Conservation (phyloP, 768 basidiomycete species). For the Lactarius pseudohatsudake region DNA sequence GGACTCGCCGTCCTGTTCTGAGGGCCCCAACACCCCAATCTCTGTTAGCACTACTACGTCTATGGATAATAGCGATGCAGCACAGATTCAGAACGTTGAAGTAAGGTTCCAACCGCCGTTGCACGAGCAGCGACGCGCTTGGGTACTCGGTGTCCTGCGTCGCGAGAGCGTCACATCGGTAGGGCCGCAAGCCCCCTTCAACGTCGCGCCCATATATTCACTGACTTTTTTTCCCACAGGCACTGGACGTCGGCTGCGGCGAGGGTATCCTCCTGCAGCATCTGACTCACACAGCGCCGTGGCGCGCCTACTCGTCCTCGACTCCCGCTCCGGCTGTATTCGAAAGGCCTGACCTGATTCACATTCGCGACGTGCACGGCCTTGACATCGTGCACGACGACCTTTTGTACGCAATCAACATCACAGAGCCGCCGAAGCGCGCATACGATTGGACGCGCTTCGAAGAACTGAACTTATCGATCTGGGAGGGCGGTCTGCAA, state of each 20-base stretch:
- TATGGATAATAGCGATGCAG: constrained; percentile 3
- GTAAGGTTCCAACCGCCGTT: constrained; percentile 71
- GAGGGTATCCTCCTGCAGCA: constrained; percentile 70
- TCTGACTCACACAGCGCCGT: constrained; percentile 73
- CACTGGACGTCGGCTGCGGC: constrained; percentile 84
- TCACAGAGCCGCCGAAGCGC: constrained; percentile 44
- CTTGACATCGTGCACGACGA: constrained; percentile 61
- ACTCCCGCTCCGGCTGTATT: constrained; percentile 22
- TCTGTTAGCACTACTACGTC: neutral
- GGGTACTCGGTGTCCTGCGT: constrained; percentile 65
- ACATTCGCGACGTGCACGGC: constrained; percentile 60
- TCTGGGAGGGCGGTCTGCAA: constrained; percentile 79
- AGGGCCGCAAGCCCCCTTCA: neutral
- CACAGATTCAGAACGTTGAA: neutral
- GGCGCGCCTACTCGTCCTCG: constrained; percentile 46
- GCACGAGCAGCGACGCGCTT: constrained; percentile 65
- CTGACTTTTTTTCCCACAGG: constrained; percentile 40
- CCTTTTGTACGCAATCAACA: constrained; percentile 54
- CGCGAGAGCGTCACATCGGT: constrained; percentile 57
- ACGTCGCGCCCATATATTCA: neutral
- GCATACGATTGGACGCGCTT: constrained; percentile 46
- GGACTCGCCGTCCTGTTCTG: neutral
- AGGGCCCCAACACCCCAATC: neutral
- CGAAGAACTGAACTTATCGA: constrained; percentile 61
- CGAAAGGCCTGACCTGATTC: constrained; percentile 43